These are phyloP conservation scores for Aphanocladium album DNA, from an alignment of 2,329 filamentous ascomycete species.

Conservation along the genomic window DNA sequence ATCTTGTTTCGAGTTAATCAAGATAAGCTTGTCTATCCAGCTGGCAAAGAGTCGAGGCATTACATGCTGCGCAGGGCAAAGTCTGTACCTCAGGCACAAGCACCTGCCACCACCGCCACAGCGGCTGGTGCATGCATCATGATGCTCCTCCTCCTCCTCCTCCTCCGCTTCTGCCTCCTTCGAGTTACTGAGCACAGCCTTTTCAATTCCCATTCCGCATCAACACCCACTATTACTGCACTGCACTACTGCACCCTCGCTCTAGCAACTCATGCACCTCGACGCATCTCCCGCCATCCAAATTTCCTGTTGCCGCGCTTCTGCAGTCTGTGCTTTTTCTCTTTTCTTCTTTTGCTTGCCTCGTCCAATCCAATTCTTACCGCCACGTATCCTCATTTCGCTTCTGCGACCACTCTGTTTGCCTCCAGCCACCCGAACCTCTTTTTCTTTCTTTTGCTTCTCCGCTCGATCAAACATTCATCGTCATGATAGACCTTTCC, in stretches of 20 bases:
- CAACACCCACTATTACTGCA: neutral
- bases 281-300: neutral
- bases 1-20: neutral
- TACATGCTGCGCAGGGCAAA: too few relatives aligned
- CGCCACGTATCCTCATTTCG: neutral
- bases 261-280: neutral
- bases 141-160: neutral
- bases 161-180: neutral
- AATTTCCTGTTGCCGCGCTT: neutral
- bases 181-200: neutral
- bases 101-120: neutral
- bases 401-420: neutral
- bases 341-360: neutral
- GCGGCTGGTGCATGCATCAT: neutral
- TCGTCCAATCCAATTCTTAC: neutral
- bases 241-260: neutral
- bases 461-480: neutral
- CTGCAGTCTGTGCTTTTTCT: neutral
- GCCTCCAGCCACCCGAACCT: neutral
- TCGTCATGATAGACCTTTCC: neutral
- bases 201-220: neutral
- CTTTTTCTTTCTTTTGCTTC: neutral
- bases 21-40: neutral
- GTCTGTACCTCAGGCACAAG: neutral
- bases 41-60: neutral